Evolutionary conservation across 1,284 basidiomycete species (phyloP).

Genomic region (Ceratobasidium sp.): DNA sequence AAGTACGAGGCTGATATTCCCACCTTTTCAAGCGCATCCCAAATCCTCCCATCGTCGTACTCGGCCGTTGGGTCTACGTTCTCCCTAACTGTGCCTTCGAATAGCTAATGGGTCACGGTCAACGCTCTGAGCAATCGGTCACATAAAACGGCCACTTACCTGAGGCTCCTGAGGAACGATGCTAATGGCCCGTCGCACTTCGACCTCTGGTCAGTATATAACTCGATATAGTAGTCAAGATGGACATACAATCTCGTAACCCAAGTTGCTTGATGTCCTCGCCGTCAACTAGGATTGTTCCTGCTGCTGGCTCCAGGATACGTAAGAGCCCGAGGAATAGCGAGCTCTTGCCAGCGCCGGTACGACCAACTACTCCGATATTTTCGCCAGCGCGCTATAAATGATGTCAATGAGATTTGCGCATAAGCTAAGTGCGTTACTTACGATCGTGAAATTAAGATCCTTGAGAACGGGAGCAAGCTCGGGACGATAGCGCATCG

Average conservation of each 20-base stretch:
- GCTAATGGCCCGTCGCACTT: slow-evolving; percentile 80
- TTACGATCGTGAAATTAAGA: slow-evolving; percentile 75
- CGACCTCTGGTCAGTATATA: neutral
- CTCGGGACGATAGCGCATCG: slow-evolving; percentile 85
- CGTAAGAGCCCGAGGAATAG: slow-evolving; percentile 77
- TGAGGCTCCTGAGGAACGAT: slow-evolving; percentile 84
- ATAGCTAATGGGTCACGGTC: slow-evolving; percentile 70
- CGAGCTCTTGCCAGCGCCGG: slow-evolving; percentile 91
- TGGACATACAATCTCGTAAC: slow-evolving; percentile 75
- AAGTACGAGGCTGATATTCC: too few relatives aligned
- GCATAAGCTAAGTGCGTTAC: slow-evolving; percentile 49
- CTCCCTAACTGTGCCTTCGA: slow-evolving; percentile 87
- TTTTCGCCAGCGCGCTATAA: slow-evolving; percentile 69
- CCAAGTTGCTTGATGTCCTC: slow-evolving; percentile 88
- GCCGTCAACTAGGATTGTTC: slow-evolving; percentile 85
- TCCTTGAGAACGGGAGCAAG: slow-evolving; percentile 83
- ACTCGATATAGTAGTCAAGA: slow-evolving; percentile 7
- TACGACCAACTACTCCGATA: slow-evolving; percentile 88
- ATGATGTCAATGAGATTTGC: neutral
- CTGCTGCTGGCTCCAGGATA: slow-evolving; percentile 84
- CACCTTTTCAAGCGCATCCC: slow-evolving; percentile 82
- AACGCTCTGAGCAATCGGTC: neutral
- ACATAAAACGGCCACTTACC: slow-evolving; percentile 51
- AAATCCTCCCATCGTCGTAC: slow-evolving; percentile 82
- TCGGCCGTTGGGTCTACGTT: slow-evolving; percentile 85